phyloP scores from a whole-genome alignment of 805 yeast species.

The Yamadazyma sp. region DNA sequence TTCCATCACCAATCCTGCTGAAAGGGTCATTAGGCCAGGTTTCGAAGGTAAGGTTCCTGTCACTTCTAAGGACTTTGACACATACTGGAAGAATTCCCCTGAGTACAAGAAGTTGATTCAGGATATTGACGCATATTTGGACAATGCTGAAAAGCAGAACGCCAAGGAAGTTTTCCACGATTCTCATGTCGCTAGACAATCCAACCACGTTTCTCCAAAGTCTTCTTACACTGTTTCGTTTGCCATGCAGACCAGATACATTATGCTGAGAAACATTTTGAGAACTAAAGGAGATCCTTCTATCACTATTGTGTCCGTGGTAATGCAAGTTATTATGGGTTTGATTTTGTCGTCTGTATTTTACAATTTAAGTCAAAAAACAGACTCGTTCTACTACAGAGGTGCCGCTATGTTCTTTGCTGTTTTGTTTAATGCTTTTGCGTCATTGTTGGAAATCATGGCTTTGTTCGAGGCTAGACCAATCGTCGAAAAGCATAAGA shows the following conservation, averaged over 20 bases:
- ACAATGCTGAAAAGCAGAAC: constrained; percentile 17
- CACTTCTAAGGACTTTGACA: constrained; percentile 56
- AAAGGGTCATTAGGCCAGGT: constrained; percentile 52
- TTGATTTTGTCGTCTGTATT: constrained; percentile 60
- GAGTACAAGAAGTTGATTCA: constrained; percentile 42
- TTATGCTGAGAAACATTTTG: constrained; percentile 9
- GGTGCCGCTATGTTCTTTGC: constrained; percentile 64
- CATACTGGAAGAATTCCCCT: constrained; percentile 56
- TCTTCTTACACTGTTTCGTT: constrained; percentile 10
- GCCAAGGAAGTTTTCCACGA: constrained; percentile 4
- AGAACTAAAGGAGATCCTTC: constrained; percentile 11
- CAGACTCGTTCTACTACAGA: constrained; percentile 58
- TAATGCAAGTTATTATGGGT: constrained; percentile 27
- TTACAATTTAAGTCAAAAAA: constrained; percentile 48
- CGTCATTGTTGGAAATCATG: constrained; percentile 59
- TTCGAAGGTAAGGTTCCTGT: constrained; percentile 52
- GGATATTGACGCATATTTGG: constrained; percentile 43
- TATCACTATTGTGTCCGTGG: constrained; percentile 4
- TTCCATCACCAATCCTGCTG: constrained; percentile 63
- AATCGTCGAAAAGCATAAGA: constrained; percentile 67
- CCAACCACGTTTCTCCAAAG: constrained; percentile 2
- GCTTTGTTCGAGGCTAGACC: constrained; percentile 59
- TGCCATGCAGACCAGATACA: constrained; percentile 10
- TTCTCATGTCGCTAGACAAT: constrained; percentile 9
- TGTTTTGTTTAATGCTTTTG: constrained; percentile 57